Percentiles rank a stretch among this genome's conserved stretches.
Conservation (phyloP, 768 basidiomycete species). For the Suillus occidentalis region DNA sequence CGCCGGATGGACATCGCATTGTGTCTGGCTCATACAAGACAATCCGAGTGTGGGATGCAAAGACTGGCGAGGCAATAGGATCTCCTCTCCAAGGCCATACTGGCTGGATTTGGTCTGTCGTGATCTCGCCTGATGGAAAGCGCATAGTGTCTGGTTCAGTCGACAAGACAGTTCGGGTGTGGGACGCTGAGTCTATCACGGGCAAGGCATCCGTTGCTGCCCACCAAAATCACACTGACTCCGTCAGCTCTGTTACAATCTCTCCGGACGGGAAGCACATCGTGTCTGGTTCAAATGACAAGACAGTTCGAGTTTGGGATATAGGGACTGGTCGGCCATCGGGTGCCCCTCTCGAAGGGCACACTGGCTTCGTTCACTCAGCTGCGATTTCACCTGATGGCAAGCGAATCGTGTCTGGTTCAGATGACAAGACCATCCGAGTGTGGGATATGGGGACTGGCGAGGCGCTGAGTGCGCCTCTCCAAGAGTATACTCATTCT, state of each 20-base stretch:
- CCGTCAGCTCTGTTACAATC: background rate
- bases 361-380: background rate
- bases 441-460: background rate
- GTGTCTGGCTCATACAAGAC: background rate
- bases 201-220: background rate
- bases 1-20: background rate
- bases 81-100: background rate
- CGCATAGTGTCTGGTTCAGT: background rate
- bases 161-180: background rate
- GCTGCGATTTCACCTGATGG: background rate
- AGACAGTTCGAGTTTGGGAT: background rate
- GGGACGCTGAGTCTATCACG: background rate
- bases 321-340: background rate
- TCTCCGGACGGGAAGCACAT: background rate
- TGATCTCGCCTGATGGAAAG: background rate
- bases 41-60: background rate
- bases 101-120: rapidly evolving
- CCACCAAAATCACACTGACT: background rate
- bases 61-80: background rate
- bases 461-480: background rate
- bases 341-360: background rate
- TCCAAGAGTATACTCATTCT: too few relatives aligned
- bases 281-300: background rate
- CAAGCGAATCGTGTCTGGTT: constrained; percentile 9
- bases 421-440: background rate